Evolutionary conservation across 306 rosid species (phyloP).

Genomic region (Dalbergia oliveri): DNA sequence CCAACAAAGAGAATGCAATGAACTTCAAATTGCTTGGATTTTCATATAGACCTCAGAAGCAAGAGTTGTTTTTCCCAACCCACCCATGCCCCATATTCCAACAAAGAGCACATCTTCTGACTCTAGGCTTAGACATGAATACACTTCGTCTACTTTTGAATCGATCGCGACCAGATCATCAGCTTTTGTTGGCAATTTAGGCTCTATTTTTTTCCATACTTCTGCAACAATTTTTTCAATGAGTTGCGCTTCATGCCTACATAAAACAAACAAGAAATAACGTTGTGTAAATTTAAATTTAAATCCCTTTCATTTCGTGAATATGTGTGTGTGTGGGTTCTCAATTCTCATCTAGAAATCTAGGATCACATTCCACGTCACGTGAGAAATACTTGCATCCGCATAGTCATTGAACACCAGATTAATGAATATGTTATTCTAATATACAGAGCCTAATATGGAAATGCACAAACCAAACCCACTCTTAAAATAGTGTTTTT

Average conservation of each 20-base stretch:
- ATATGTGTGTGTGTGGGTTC: too few relatives aligned
- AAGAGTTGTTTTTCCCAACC: constrained; percentile 40
- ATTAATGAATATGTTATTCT: too few relatives aligned
- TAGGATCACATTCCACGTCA: too few relatives aligned
- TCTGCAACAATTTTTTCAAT: constrained; percentile 35
- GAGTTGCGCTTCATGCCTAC: constrained; percentile 32
- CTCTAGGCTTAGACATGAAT: not conserved
- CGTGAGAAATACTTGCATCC: too few relatives aligned
- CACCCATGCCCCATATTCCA: constrained; percentile 48
- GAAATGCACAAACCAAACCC: too few relatives aligned
- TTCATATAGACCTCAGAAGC: not conserved
- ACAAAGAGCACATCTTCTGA: constrained; percentile 21
- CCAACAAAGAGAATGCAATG: constrained; percentile 33
- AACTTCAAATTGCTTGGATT: constrained; percentile 32
- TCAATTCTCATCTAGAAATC: too few relatives aligned
- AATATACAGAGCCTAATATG: too few relatives aligned
- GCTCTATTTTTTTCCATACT: constrained; percentile 30
- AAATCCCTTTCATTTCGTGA: too few relatives aligned
- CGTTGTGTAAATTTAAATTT: too few relatives aligned
- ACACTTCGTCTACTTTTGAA: not conserved
- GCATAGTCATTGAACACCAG: too few relatives aligned
- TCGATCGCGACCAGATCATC: constrained; percentile 39
- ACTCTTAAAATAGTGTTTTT: too few relatives aligned
- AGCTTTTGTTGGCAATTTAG: constrained; percentile 18
- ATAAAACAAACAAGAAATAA: not conserved